A percentile compares a stretch with the other conserved stretches of the same genome.
Conservation (phyloP, 257 asterid genomes). For the Solanum corneliomulleri region DNA sequence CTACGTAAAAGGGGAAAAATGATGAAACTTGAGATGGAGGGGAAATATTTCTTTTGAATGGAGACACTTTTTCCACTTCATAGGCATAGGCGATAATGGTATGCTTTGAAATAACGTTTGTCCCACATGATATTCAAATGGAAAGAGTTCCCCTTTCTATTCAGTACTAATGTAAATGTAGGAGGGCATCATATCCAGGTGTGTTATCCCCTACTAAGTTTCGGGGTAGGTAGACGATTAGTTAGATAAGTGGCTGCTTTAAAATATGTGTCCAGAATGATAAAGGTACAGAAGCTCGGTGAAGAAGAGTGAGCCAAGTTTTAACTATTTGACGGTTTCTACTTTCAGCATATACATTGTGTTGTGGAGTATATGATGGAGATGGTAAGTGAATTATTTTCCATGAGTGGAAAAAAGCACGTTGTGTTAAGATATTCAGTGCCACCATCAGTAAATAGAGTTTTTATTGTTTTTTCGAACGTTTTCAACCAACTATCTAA, state of each 20-base stretch:
- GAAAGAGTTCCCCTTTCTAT: too few species aligned
- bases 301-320: not conserved
- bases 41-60: too few species aligned
- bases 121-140: too few species aligned
- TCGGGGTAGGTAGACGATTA: too few species aligned
- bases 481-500: not conserved
- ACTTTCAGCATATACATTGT: not conserved
- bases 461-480: not conserved
- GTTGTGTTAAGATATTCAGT: not conserved
- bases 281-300: not conserved
- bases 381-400: not conserved
- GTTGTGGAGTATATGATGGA: not conserved
- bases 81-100: fast-evolving
- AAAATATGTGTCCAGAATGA: not conserved
- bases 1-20: too few species aligned
- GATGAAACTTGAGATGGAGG: too few species aligned
- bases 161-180: too few species aligned
- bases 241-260: not conserved
- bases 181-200: too few species aligned
- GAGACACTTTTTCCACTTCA: too few species aligned
- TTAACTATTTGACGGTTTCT: not conserved
- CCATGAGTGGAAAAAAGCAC: not conserved
- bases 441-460: not conserved
- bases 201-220: too few species aligned
- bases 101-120: too few species aligned